Evolutionary conservation across 768 basidiomycete genomes (phyloP).

Genomic region (Lactifluus volemus): DNA sequence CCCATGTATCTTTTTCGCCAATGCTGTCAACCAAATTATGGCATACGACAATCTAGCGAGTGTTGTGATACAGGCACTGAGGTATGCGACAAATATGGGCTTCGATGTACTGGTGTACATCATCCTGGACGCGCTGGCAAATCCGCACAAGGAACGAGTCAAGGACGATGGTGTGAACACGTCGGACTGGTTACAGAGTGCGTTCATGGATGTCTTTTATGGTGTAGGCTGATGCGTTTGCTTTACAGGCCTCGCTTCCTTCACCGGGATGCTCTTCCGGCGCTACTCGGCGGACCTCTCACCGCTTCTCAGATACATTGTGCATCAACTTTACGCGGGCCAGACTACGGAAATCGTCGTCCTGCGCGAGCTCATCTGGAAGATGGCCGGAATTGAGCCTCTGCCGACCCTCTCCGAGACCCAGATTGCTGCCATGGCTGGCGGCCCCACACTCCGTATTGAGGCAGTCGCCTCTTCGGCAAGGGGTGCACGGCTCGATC

Average conservation of each 20-base stretch:
- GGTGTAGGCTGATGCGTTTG: conserved; percentile 11
- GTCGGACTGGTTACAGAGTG: conserved; percentile 88
- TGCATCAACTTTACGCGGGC: conserved; percentile 78
- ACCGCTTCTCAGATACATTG: conserved; percentile 81
- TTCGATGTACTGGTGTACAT: conserved; percentile 90
- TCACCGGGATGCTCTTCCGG: conserved; percentile 86
- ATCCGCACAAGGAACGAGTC: conserved; percentile 69
- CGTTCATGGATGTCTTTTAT: conserved; percentile 27
- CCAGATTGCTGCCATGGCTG: conserved; percentile 85
- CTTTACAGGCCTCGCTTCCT: conserved; percentile 73
- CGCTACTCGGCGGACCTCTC: conserved; percentile 78
- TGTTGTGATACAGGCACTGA: conserved; percentile 81
- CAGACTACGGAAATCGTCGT: conserved; percentile 86
- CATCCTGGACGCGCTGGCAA: conserved; percentile 79
- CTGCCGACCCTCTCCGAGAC: conserved; percentile 82
- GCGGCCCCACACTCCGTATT: conserved; percentile 76
- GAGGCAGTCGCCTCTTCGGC: conserved; percentile 79
- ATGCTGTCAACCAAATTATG: conserved; percentile 90
- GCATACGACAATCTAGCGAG: conserved; percentile 89
- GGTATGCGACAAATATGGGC: conserved; percentile 87
- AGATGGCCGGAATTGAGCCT: conserved; percentile 92
- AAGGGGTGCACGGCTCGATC: conserved; percentile 67
- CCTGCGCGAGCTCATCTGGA: conserved; percentile 86
- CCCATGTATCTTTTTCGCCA: conserved; percentile 83
- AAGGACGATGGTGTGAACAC: conserved; percentile 91